Conservation (phyloP, 768 basidiomycete genomes). For the Cyathus striatus region DNA sequence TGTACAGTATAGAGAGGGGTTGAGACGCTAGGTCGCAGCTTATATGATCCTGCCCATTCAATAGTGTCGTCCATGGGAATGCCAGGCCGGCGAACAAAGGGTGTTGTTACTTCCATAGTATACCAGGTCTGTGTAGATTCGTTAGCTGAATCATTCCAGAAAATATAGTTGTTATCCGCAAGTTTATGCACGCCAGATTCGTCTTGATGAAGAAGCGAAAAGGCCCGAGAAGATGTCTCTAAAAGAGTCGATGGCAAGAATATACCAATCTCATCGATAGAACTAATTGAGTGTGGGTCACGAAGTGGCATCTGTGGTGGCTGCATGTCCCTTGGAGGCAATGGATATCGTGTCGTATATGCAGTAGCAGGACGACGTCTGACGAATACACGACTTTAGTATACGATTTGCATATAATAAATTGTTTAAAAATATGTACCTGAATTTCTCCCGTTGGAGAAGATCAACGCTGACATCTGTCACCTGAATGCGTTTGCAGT, state of each 20-base stretch:
- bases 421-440: constrained; percentile 35
- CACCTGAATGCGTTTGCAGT: constrained; percentile 53
- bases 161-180: constrained; percentile 44
- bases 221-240: constrained; percentile 25
- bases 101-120: constrained; percentile 51
- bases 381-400: constrained; percentile 4
- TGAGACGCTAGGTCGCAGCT: constrained; percentile 38
- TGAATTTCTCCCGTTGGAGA: constrained; percentile 60
- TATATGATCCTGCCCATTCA: constrained; percentile 34
- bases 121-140: constrained; percentile 44
- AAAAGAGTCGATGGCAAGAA: constrained; percentile 14
- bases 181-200: constrained; percentile 45
- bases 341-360: constrained; percentile 42
- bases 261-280: constrained; percentile 45
- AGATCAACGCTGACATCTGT: constrained; percentile 52
- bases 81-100: constrained; percentile 29
- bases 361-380: constrained; percentile 38
- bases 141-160: constrained; percentile 30
- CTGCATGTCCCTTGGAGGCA: constrained; percentile 53
- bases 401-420: constrained; percentile 1
- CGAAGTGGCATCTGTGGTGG: constrained; percentile 61
- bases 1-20: constrained; percentile 54
- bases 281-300: constrained; percentile 48
- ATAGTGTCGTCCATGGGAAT: constrained; percentile 16
- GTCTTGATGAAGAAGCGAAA: constrained; percentile 44